phyloP scores from a whole-genome alignment of 75 land plant species.

The Larix kaempferi region DNA sequence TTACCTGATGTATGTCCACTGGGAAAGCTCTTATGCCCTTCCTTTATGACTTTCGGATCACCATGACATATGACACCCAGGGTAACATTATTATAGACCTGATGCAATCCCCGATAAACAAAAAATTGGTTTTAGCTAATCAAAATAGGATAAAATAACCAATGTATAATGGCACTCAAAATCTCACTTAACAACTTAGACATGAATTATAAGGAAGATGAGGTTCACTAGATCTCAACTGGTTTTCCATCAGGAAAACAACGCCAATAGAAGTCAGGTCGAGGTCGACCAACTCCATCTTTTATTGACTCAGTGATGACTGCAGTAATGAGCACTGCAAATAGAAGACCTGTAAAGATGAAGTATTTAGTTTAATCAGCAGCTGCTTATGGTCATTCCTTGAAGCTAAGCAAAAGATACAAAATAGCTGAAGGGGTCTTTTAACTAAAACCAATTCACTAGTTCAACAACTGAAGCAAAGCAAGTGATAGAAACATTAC shows the following conservation, averaged over 20 bases:
- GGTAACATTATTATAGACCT: slow-evolving; percentile 52
- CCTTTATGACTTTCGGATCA: slow-evolving; percentile 50
- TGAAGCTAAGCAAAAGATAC: not conserved
- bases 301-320: slow-evolving; percentile 85
- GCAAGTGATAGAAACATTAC: slow-evolving; percentile 27
- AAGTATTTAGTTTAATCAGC: not conserved
- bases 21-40: slow-evolving; percentile 93
- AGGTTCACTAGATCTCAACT: slow-evolving; percentile 21
- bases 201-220: not conserved
- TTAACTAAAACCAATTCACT: not conserved
- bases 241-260: slow-evolving; percentile 88
- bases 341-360: slow-evolving; percentile 62
- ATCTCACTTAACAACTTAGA: not conserved
- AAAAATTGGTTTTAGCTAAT: not conserved
- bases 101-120: not conserved
- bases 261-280: slow-evolving; percentile 93
- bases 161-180: not conserved
- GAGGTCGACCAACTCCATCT: slow-evolving; percentile 90
- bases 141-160: not conserved
- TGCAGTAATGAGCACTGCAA: slow-evolving; percentile 62
- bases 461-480: not conserved
- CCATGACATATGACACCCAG: slow-evolving; percentile 61
- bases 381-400: not conserved
- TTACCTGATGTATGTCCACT: slow-evolving; percentile 68
- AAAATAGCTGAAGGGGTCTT: not conserved